Evolutionary conservation across 331 rosid genomes (phyloP).

Genomic region (Saraca asoca): DNA sequence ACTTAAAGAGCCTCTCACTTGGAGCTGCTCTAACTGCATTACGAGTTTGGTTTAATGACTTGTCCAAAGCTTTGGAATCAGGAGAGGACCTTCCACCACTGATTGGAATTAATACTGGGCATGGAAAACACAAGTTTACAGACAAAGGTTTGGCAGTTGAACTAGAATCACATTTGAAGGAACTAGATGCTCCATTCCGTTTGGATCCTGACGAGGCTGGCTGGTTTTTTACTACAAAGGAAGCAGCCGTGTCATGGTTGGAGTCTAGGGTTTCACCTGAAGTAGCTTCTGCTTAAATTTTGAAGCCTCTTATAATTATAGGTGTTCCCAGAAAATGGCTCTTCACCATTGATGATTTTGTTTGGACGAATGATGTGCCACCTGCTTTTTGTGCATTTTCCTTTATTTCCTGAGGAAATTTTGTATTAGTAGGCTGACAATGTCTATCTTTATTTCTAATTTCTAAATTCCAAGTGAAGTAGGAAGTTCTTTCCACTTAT

Average conservation of each 20-base stretch:
- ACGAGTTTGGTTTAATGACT: slow-evolving; percentile 77
- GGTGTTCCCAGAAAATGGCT: no score
- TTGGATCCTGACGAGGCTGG: slow-evolving; percentile 73
- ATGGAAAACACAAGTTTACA: slow-evolving; percentile 69
- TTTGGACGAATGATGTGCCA: slow-evolving; percentile 32
- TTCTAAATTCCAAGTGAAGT: no score
- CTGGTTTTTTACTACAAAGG: slow-evolving; percentile 78
- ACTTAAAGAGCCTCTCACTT: slow-evolving; percentile 77
- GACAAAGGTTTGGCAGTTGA: slow-evolving; percentile 61
- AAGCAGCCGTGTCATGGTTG: slow-evolving; percentile 71
- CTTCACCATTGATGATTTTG: no score
- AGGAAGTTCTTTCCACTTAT: no score
- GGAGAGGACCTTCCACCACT: slow-evolving; percentile 76
- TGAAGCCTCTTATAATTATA: no score
- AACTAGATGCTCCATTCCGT: slow-evolving; percentile 75
- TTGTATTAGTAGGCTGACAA: slow-evolving; percentile 48
- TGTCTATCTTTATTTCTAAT: no score
- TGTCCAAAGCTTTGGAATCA: slow-evolving; percentile 58
- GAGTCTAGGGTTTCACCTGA: slow-evolving; percentile 58
- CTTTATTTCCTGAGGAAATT: slow-evolving; percentile 38
- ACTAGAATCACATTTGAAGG: slow-evolving; percentile 75
- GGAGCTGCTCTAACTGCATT: slow-evolving; percentile 81
- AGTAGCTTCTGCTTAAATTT: slow-evolving; percentile 43
- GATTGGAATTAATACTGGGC: slow-evolving; percentile 78
- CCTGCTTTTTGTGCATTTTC: slow-evolving; percentile 34